Percentiles rank a stretch among this genome's conserved stretches.
These are phyloP conservation scores for Exophiala calicioides DNA, from an alignment of 2,329 filamentous ascomycete genomes.

Conservation along the genomic window DNA sequence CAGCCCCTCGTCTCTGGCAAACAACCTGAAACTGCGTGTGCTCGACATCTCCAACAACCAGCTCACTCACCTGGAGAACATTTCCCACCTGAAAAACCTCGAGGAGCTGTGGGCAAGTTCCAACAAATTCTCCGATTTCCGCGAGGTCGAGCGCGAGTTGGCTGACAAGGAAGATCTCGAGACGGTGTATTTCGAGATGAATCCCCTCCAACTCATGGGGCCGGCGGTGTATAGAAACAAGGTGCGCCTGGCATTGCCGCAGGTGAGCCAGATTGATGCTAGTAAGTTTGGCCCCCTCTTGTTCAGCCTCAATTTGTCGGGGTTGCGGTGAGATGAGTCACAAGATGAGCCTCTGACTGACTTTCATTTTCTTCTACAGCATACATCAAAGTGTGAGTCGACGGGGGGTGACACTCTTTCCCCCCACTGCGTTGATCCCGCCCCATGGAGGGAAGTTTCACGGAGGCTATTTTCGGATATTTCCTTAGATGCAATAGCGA, in stretches of 20 bases:
- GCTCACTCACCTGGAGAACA: slow-evolving; percentile 70
- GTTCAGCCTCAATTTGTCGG: background rate
- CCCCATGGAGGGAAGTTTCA: too few relatives aligned
- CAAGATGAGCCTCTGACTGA: too few relatives aligned
- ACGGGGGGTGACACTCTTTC: too few relatives aligned
- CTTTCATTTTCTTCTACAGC: slow-evolving; percentile 32
- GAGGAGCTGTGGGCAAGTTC: slow-evolving; percentile 95
- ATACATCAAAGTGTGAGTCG: slow-evolving; percentile 20
- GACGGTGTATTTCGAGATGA: slow-evolving; percentile 96
- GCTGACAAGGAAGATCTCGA: slow-evolving; percentile 75
- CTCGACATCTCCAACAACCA: slow-evolving; percentile 90
- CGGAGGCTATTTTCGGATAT: too few relatives aligned
- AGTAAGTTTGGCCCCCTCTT: slow-evolving; percentile 63
- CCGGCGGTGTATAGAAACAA: slow-evolving; percentile 95
- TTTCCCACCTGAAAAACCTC: slow-evolving; percentile 68
- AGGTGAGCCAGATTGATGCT: slow-evolving; percentile 91
- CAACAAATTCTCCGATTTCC: slow-evolving; percentile 77
- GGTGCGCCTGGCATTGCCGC: slow-evolving; percentile 80
- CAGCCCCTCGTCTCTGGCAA: slow-evolving; percentile 62
- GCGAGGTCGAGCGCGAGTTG: slow-evolving; percentile 75
- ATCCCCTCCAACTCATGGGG: slow-evolving; percentile 76
- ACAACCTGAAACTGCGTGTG: slow-evolving; percentile 67
- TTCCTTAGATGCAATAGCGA: too few relatives aligned
- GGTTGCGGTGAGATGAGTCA: too few relatives aligned
- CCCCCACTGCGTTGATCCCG: too few relatives aligned